Evolutionary conservation across 1,284 basidiomycete genomes (phyloP), one percentile per base, ranked within the genome.

Genomic region (Moesziomyces aphidis): DNA sequence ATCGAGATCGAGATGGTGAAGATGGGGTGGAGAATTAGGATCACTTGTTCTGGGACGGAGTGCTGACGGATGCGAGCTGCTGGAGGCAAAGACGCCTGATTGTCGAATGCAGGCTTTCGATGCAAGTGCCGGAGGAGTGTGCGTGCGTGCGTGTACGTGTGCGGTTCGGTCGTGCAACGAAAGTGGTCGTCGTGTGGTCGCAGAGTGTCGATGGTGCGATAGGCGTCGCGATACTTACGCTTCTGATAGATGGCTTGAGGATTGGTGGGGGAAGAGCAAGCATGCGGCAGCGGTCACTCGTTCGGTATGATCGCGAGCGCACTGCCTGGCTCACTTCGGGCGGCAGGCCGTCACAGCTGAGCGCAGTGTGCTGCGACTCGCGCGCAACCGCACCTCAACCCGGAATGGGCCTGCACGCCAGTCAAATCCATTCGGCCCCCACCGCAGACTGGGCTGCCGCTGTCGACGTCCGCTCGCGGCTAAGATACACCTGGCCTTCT

Each of bases 191-290:
- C 24, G 47, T 10, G 34, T 47, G 21, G 46, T 59, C 36, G 51
- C 34, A 15, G 34, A 31, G 31, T 11, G 60, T 59, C 53, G 61
- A 59, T 39, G 31, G 4, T 55, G 55, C 53, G 61, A 59, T 34
- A 43, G 34, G 54, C 44, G 67, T 42, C 61, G 60, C 51, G 48
- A 66, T 60, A 73, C 71, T 73, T 69, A 73, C 71, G 66, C 71
- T 68, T 59, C 55, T 58, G 19, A 59, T 47, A 52, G 55, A 31
- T 68, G 71, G 69, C 71, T 73, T 69, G 66, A 68, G 66, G 71
- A 64, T 73, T 73, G 71, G 71, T 73, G 66, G 71, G 54, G 66
- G 62, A 64, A 69, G 66, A 55, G 57, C 56, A 63, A 67, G 21
- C 50, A 36, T 39, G 31, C 52, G 54, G 39, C 47, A 61, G 61